Percentiles rank a stretch among this genome's conserved stretches.
These are phyloP conservation scores for Penicillium janthinellum DNA, from an alignment of 2,329 filamentous ascomycete species.

Conservation along the genomic window DNA sequence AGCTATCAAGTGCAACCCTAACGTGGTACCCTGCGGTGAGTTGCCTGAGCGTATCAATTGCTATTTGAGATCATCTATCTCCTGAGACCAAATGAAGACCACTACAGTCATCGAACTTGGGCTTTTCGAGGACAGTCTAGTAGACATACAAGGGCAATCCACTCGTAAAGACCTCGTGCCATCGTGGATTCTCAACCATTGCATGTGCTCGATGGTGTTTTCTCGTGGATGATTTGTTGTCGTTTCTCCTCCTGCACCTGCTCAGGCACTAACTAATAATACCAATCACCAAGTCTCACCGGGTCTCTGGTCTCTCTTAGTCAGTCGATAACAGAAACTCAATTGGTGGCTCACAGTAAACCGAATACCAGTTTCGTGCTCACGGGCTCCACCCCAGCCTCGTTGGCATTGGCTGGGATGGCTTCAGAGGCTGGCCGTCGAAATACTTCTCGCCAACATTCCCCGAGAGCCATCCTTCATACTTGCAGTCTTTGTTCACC, in stretches of 20 bases:
- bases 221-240: neutral
- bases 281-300: neutral
- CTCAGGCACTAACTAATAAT: neutral
- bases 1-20: neutral
- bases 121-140: neutral
- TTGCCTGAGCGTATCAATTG: neutral
- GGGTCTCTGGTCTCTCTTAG: neutral
- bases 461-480: conserved; percentile 9
- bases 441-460: conserved; percentile 7
- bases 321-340: neutral
- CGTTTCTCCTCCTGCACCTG: neutral
- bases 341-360: conserved; percentile 15
- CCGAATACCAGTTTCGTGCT: conserved; percentile 19
- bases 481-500: neutral
- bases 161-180: neutral
- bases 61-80: too few species aligned
- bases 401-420: conserved; percentile 15
- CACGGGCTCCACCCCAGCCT: conserved; percentile 2
- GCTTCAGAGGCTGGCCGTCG: conserved; percentile 2
- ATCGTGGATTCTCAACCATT: neutral
- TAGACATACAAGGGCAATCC: neutral
- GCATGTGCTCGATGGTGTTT: neutral
- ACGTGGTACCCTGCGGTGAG: neutral
- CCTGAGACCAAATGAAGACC: too few species aligned
- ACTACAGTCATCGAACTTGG: too few species aligned